Evolutionary conservation across 2,329 filamentous ascomycete genomes (phyloP), one percentile per base, ranked within the genome.

Genomic region (Lithohypha guttulata): DNA sequence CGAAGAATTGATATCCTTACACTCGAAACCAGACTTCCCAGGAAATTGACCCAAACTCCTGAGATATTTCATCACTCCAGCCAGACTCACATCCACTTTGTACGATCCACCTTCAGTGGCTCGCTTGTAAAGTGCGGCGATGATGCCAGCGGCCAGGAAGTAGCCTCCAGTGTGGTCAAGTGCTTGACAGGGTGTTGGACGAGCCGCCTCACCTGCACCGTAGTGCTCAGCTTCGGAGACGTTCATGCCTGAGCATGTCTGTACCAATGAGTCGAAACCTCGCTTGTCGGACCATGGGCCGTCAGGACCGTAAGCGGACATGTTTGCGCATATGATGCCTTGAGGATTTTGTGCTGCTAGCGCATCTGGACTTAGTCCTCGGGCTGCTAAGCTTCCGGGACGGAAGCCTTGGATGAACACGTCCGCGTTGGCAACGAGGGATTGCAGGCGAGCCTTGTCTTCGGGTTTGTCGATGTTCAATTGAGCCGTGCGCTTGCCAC

Each of bases 151-250:
- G 0, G 72, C 70, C 1, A 77, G 59, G 14, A 76, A 58, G 39
- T 71, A 76, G 0, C 73, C 73, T 1, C 61, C 62, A 0, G 63
- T 69, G 43, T 77, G 70, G 49, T 77, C 73, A 0, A 77, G 59
- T 0, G 67, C 71, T 52, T 77, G 73, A 39, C 66, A 72, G 0
- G 73, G 73, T 21, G 65, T 56, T 0, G 63, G 55, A 1, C 62
- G 60, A 0, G 66, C 64, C 0, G 55, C 39, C 32, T 66, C 63
- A 0, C 59, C 61, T 0, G 51, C 42, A 2, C 58, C 63, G 15
- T 52, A 63, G 31, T 65, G 61, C 40, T 66, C 59, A 0, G 71
- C 71, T 48, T 77, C 72, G 0, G 68, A 68, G 1, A 71, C 58
- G 30, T 75, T 75, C 53, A 75, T 64, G 0, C 72, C 73, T 0